Conservation (phyloP, 2,329 filamentous ascomycete species). For the Neonectria sp. region DNA sequence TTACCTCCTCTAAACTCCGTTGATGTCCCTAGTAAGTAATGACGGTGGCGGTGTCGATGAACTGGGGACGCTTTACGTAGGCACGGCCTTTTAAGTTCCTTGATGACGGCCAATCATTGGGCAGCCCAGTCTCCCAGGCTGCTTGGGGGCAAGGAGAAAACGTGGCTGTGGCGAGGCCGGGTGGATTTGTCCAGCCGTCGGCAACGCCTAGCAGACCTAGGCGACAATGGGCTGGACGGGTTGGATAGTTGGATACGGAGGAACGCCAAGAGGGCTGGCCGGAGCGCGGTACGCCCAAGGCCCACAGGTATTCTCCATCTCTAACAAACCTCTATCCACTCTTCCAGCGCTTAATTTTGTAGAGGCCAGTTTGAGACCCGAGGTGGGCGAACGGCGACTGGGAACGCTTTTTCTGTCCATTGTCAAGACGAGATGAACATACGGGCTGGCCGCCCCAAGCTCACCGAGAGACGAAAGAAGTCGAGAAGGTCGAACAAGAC, state of each 20-base stretch:
- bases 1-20: not conserved
- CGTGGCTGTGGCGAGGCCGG: slow-evolving; percentile 43
- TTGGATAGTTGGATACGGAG: not conserved
- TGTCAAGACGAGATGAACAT: slow-evolving; percentile 3
- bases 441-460: not conserved
- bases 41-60: slow-evolving; percentile 1
- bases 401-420: slow-evolving; percentile 7
- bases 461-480: not conserved
- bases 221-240: slow-evolving; percentile 6
- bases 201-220: slow-evolving; percentile 29
- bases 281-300: slow-evolving; percentile 39
- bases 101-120: slow-evolving; percentile 11
- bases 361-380: slow-evolving; percentile 21
- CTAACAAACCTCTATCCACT: slow-evolving; percentile 14
- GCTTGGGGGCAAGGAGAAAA: slow-evolving; percentile 34
- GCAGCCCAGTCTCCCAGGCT: slow-evolving; percentile 29
- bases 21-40: not conserved
- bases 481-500: not conserved
- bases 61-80: not conserved
- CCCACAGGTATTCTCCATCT: slow-evolving; percentile 11
- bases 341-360: slow-evolving; percentile 8
- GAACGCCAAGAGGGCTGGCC: slow-evolving; percentile 3
- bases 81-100: slow-evolving; percentile 1
- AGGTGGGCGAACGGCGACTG: slow-evolving; percentile 27
- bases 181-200: slow-evolving; percentile 22